These are phyloP conservation scores for Angomonas deanei DNA, from an alignment of 208 protist genomes.

Conservation along the genomic window DNA sequence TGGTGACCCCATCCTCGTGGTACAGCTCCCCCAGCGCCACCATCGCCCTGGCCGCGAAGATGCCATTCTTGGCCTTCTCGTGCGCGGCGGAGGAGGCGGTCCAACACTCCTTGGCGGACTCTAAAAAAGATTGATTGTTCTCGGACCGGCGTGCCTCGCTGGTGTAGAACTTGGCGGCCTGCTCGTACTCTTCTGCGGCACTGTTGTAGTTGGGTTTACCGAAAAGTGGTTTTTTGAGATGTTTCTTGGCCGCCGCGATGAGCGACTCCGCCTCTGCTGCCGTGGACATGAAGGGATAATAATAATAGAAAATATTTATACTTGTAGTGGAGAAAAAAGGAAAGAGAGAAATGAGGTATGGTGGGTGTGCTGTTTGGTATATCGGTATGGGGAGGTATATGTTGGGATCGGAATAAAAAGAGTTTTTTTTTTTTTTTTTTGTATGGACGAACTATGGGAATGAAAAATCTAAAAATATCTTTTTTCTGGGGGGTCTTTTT, in stretches of 20 bases:
- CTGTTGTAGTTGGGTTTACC: constrained; percentile 48
- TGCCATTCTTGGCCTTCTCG: constrained; percentile 38
- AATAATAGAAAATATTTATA: constrained; percentile 6
- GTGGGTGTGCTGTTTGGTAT: neutral
- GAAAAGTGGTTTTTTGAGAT: constrained; percentile 42
- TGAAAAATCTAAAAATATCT: no score
- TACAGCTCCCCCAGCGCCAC: constrained; percentile 35
- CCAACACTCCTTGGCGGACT: constrained; percentile 38
- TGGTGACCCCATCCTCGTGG: constrained; percentile 1
- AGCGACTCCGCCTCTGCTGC: constrained; percentile 40
- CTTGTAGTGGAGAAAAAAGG: constrained; percentile 6
- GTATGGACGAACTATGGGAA: no score
- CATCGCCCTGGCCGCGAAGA: constrained; percentile 43
- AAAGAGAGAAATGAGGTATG: constrained; percentile 8
- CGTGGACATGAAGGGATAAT: neutral
- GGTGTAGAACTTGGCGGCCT: constrained; percentile 65
- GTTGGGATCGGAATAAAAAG: no score
- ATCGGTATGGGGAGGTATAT: no score
- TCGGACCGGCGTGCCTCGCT: no score
- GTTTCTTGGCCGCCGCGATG: constrained; percentile 50
- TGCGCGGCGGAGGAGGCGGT: constrained; percentile 30
- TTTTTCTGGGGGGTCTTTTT: no score
- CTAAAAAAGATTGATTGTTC: no score
- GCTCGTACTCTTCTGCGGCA: constrained; percentile 63
- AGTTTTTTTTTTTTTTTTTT: no score